Base-by-base conservation (phyloP, 164 flowering plant genomes). In the Stephania japonica region DNA sequence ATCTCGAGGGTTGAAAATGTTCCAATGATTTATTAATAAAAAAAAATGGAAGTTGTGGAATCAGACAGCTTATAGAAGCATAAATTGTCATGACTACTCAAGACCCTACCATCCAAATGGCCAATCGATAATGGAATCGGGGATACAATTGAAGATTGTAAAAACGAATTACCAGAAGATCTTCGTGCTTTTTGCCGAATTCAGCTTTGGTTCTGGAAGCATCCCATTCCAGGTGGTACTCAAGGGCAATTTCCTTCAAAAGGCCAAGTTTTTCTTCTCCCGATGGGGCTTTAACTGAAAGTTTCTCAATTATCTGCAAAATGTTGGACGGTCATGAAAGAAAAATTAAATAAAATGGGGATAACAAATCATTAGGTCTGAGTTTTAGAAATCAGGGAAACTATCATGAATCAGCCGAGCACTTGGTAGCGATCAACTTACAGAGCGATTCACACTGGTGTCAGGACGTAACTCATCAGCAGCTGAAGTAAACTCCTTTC, bases 381-480 rank as follows among this genome's bases (percentile, higher is more conserved):
- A 68, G 42, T 3, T 27, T 70, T 5, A 42, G 14, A 5, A 12
- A 69, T 43, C 63, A 11, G 2, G 10, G 4, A 16, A 66, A 69
- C 32, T 32, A 73, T 61, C 43, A 67, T 6, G 23, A 25, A 32
- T 25, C 62, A 81, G 68, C 66, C 23, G 50, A 12, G 71, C 10
- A 27, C 10, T 10, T 14, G 14, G 67, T n/a, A 75, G 38, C 3
- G 4, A 75, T 43, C 23, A 76, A 78, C 75, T 89, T 84, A 95
- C 99, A 72, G 84, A 84, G 72, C 98, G 98, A 69, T 93, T 91
- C 75, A 96, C 99, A 43, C 93, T 84, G 68, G 90, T 85, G 81
- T 89, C 99, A 76, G 99, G 98, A 42, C 93, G 93, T 67, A 96
- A 97, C 82, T 96, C 99, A 38, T 93, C 83, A 24, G 89, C 91